Percentiles rank a stretch among this genome's conserved stretches.
These are phyloP conservation scores for Ogataea philodendri DNA, from an alignment of 805 yeast species.

Conservation along the genomic window DNA sequence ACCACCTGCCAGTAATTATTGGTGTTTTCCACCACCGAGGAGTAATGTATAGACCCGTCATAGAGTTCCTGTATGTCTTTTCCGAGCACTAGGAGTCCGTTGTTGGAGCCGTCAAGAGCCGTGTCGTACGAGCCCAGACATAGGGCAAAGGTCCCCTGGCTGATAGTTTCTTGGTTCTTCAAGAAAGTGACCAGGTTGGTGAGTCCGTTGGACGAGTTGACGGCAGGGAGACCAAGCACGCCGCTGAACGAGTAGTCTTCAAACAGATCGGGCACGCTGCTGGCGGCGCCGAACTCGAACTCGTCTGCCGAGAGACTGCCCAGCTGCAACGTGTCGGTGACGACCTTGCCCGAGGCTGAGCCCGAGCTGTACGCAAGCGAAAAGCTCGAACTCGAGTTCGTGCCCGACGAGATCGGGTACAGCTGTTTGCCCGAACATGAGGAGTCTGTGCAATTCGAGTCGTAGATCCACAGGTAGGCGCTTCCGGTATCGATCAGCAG, in stretches of 20 bases:
- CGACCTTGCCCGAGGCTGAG: slow-evolving; percentile 48
- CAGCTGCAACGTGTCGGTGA: slow-evolving; percentile 38
- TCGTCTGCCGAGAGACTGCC: slow-evolving; percentile 38
- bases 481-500: slow-evolving; percentile 66
- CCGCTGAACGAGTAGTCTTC: slow-evolving; percentile 54
- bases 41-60: slow-evolving; percentile 41
- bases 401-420: slow-evolving; percentile 27
- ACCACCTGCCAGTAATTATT: slow-evolving; percentile 52
- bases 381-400: slow-evolving; percentile 34
- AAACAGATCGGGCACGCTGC: slow-evolving; percentile 52
- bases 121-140: slow-evolving; percentile 38
- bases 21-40: slow-evolving; percentile 33
- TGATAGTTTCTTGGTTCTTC: slow-evolving; percentile 34
- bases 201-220: slow-evolving; percentile 34
- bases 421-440: slow-evolving; percentile 40
- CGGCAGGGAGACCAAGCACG: slow-evolving; percentile 56
- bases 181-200: slow-evolving; percentile 43
- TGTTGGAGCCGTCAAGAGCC: slow-evolving; percentile 24
- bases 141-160: slow-evolving; percentile 43
- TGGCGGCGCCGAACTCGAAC: slow-evolving; percentile 54
- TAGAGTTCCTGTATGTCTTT: slow-evolving; percentile 37
- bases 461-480: slow-evolving; percentile 62
- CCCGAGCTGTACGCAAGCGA: slow-evolving; percentile 53
- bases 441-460: slow-evolving; percentile 43
- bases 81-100: slow-evolving; percentile 47